Conservation (phyloP, 2,329 filamentous ascomycete species). For the Saccharata proteae region DNA sequence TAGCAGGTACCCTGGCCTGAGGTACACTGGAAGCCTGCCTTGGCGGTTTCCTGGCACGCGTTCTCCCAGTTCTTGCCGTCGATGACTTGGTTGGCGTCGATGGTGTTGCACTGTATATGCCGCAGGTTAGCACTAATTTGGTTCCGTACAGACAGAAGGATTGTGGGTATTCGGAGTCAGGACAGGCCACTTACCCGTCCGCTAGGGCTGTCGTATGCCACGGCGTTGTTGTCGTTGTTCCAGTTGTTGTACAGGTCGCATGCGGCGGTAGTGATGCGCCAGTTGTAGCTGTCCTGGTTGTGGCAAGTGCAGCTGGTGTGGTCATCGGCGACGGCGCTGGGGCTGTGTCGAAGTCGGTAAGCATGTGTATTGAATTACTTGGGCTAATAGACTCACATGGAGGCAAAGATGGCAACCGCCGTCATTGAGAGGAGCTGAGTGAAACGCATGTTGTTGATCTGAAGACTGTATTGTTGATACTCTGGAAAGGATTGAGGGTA, state of each 20-base stretch:
- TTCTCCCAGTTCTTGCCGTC: slow-evolving; percentile 1
- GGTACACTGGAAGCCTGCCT: neutral
- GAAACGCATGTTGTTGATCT: neutral
- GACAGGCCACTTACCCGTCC: neutral
- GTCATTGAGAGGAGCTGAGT: slow-evolving; percentile 1
- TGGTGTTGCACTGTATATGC: neutral
- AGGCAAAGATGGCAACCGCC: neutral
- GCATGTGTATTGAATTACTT: no score
- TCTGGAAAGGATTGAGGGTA: neutral
- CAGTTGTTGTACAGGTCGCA: slow-evolving; percentile 1
- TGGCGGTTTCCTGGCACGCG: neutral
- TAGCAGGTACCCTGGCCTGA: slow-evolving; percentile 1
- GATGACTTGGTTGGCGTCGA: neutral
- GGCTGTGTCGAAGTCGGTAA: no score
- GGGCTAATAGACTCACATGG: neutral
- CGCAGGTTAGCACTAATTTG: no score
- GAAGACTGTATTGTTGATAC: no score
- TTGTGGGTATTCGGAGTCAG: neutral
- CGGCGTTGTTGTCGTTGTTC: slow-evolving; percentile 1
- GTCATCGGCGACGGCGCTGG: slow-evolving; percentile 1
- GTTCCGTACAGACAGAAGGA: no score
- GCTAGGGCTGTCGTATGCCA: slow-evolving; percentile 1
- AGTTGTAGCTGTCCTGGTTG: slow-evolving; percentile 4
- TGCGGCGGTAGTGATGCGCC: slow-evolving; percentile 1
- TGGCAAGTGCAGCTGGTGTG: slow-evolving; percentile 2